Percentiles rank a stretch among this genome's conserved stretches.
Evolutionary conservation across 306 rosid genomes (phyloP).

Genomic region (Citrullus mucosospermus): DNA sequence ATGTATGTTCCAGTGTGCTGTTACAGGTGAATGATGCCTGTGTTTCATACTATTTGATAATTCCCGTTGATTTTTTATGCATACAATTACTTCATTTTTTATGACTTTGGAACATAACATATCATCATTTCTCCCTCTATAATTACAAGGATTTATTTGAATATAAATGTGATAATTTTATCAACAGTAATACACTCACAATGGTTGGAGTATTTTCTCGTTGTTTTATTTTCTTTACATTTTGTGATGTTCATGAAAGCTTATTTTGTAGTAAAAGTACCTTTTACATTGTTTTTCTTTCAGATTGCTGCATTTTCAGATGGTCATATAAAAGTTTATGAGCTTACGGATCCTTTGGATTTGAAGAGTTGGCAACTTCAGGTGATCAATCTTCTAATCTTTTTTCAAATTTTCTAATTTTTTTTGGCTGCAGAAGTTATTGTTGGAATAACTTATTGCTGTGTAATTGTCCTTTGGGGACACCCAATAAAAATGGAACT

Average conservation of each 20-base stretch:
- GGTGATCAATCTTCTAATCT: slow-evolving; percentile 28
- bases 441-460: neutral
- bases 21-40: neutral
- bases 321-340: slow-evolving; percentile 56
- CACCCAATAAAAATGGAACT: neutral
- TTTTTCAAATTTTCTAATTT: neutral
- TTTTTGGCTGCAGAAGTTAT: neutral
- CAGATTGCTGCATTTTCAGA: slow-evolving; percentile 76
- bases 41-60: neutral
- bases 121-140: neutral
- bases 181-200: neutral
- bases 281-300: neutral
- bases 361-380: slow-evolving; percentile 83
- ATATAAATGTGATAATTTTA: neutral
- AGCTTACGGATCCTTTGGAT: slow-evolving; percentile 72
- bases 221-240: neutral
- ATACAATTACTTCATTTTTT: neutral
- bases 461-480: neutral
- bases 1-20: neutral
- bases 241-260: neutral
- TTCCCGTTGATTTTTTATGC: neutral
- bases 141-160: neutral
- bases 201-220: neutral
- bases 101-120: neutral
- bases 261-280: neutral